phyloP scores from a whole-genome alignment of 352 stramenopile species.

The Phytophthora idaei region DNA sequence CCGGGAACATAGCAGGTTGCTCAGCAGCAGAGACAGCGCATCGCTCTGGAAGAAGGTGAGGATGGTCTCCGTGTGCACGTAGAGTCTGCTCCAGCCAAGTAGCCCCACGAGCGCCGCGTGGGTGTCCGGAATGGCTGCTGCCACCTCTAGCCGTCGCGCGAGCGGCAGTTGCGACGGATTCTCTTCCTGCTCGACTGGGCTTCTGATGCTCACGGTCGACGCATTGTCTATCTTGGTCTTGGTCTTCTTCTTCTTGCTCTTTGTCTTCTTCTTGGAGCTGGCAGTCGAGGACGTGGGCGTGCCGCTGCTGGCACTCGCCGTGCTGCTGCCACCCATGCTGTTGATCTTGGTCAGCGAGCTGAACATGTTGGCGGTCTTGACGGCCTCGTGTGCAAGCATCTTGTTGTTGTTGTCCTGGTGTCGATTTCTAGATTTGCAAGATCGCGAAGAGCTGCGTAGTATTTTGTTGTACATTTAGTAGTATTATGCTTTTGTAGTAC shows the following conservation, averaged over 20 bases:
- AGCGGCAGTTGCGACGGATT: constrained; percentile 61
- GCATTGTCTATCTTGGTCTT: constrained; percentile 20
- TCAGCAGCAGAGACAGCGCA: constrained; percentile 63
- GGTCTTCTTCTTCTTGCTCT: constrained; percentile 44
- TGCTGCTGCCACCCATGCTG: constrained; percentile 31
- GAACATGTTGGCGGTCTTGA: constrained; percentile 51
- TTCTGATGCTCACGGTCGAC: background rate
- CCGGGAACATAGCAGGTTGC: constrained; percentile 60
- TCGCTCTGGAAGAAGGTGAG: constrained; percentile 73
- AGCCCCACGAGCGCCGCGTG: constrained; percentile 78
- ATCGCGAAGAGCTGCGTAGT: constrained; percentile 5
- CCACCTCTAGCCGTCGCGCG: constrained; percentile 62
- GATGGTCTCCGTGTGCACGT: constrained; percentile 67
- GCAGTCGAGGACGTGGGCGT: constrained; percentile 30
- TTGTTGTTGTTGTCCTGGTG: constrained; percentile 11
- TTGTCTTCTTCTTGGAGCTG: constrained; percentile 24
- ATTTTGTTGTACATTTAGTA: background rate
- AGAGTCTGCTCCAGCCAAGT: constrained; percentile 73
- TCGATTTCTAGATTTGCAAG: constrained; percentile 30
- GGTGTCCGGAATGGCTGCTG: constrained; percentile 65
- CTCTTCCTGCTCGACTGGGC: constrained; percentile 5
- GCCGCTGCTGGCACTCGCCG: constrained; percentile 19
- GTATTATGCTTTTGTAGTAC: no score
- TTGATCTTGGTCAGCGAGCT: constrained; percentile 36
- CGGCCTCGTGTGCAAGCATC: constrained; percentile 37